Evolutionary conservation across 2,329 filamentous ascomycete genomes (phyloP).

Genomic region (Diaporthe nobilis): DNA sequence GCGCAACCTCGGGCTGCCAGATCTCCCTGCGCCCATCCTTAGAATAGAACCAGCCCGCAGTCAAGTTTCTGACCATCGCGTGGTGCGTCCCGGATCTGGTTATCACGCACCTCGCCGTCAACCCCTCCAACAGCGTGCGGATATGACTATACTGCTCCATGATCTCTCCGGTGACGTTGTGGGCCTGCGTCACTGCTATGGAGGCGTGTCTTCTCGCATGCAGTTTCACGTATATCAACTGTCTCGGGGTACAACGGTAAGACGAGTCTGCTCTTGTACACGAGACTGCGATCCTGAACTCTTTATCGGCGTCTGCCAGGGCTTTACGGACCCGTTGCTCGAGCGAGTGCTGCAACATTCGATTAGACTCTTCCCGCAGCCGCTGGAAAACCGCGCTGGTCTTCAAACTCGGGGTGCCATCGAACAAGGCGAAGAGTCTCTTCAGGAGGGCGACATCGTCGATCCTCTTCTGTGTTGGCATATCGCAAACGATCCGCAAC

Average conservation of each 20-base stretch:
- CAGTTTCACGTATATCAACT: neutral
- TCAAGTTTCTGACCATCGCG: neutral
- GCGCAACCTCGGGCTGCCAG: neutral
- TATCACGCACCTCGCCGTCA: neutral
- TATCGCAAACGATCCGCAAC: neutral
- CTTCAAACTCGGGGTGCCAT: neutral
- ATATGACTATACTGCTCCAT: neutral
- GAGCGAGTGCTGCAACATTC: neutral
- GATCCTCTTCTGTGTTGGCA: neutral
- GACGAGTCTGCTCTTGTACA: neutral
- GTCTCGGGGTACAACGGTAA: neutral
- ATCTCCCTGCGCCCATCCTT: neutral
- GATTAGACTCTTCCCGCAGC: neutral
- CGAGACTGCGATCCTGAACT: neutral
- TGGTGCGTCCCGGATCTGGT: neutral
- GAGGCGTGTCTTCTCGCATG: neutral
- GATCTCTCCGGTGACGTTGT: accelerated
- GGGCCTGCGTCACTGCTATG: neutral
- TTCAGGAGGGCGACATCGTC: neutral
- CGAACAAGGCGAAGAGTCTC: slow-evolving; percentile 3
- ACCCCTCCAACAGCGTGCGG: neutral
- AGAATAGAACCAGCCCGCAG: neutral
- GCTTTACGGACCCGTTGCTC: neutral
- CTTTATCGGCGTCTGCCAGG: neutral
- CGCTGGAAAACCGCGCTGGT: neutral